These are phyloP conservation scores for Hibiscus syriacus DNA, from an alignment of 345 rosid species.

Conservation along the genomic window DNA sequence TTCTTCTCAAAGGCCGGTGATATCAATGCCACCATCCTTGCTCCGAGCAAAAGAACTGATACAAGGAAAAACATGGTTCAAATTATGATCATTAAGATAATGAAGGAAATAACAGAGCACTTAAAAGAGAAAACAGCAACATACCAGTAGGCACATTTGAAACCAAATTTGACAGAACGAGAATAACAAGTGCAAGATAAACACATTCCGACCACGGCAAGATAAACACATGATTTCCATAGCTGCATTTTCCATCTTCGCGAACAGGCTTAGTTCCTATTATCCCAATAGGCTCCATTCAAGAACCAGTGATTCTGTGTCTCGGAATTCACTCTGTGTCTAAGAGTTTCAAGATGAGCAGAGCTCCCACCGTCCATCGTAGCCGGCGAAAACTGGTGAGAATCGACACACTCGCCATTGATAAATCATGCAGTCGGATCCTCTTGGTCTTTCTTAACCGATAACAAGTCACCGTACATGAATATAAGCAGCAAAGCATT, in stretches of 20 bases:
- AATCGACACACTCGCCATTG: slow-evolving; percentile 42
- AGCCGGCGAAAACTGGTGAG: slow-evolving; percentile 63
- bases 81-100: not conserved
- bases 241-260: slow-evolving; percentile 6
- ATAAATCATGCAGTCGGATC: slow-evolving; percentile 27
- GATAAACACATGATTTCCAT: slow-evolving; percentile 64
- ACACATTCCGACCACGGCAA: slow-evolving; percentile 61
- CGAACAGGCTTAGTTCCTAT: slow-evolving; percentile 19
- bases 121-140: not conserved
- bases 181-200: slow-evolving; percentile 62
- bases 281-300: slow-evolving; percentile 4
- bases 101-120: not conserved
- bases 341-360: slow-evolving; percentile 28
- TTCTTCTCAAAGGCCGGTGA: slow-evolving; percentile 53
- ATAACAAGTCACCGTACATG: slow-evolving; percentile 61
- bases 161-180: slow-evolving; percentile 63
- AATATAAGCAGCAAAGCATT: slow-evolving; percentile 51
- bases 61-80: not conserved
- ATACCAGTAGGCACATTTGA: slow-evolving; percentile 92
- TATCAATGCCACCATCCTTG: slow-evolving; percentile 41
- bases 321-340: slow-evolving; percentile 32
- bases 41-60: slow-evolving; percentile 68
- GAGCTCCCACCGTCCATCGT: not conserved
- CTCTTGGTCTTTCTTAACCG: slow-evolving; percentile 49
- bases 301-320: slow-evolving; percentile 22